Evolutionary conservation across 352 stramenopile species (phyloP).

Genomic region (Pythium aquatile): DNA sequence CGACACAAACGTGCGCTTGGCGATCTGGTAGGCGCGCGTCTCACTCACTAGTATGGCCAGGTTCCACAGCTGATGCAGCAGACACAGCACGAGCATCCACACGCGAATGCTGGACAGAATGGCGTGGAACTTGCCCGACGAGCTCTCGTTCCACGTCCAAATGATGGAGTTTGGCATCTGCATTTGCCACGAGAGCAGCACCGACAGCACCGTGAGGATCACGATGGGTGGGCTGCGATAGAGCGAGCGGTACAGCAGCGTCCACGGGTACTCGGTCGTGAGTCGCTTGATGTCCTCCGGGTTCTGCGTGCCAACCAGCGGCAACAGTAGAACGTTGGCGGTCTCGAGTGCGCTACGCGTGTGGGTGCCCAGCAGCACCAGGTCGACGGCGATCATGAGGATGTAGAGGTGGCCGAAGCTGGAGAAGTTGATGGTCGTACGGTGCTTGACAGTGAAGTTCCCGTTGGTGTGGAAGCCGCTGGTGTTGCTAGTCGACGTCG

Average conservation of each 20-base stretch:
- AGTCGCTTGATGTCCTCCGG: slow-evolving; percentile 17
- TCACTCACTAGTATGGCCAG: slow-evolving; percentile 33
- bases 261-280: slow-evolving; percentile 36
- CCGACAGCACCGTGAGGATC: slow-evolving; percentile 41
- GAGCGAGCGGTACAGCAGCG: slow-evolving; percentile 49
- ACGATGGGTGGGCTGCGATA: slow-evolving; percentile 45
- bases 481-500: slow-evolving; percentile 3
- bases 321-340: slow-evolving; percentile 32
- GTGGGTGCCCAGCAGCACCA: slow-evolving; percentile 34
- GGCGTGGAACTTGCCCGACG: slow-evolving; percentile 21
- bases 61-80: slow-evolving; percentile 41
- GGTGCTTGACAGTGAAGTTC: slow-evolving; percentile 26
- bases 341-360: slow-evolving; percentile 36
- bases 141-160: slow-evolving; percentile 38
- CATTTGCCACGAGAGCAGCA: slow-evolving; percentile 49
- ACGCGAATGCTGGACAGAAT: slow-evolving; percentile 38
- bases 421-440: slow-evolving; percentile 43
- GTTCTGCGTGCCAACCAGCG: slow-evolving; percentile 25
- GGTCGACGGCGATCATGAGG: slow-evolving; percentile 38
- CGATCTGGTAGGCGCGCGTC: slow-evolving; percentile 39
- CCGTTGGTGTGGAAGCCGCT: slow-evolving; percentile 19
- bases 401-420: slow-evolving; percentile 59
- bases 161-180: slow-evolving; percentile 47
- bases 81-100: slow-evolving; percentile 50
- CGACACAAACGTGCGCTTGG: slow-evolving; percentile 39